A percentile compares a stretch with the other conserved stretches of the same genome.
These are phyloP conservation scores for Colletotrichum sidae DNA, from an alignment of 2,329 filamentous ascomycete genomes.

Conservation along the genomic window DNA sequence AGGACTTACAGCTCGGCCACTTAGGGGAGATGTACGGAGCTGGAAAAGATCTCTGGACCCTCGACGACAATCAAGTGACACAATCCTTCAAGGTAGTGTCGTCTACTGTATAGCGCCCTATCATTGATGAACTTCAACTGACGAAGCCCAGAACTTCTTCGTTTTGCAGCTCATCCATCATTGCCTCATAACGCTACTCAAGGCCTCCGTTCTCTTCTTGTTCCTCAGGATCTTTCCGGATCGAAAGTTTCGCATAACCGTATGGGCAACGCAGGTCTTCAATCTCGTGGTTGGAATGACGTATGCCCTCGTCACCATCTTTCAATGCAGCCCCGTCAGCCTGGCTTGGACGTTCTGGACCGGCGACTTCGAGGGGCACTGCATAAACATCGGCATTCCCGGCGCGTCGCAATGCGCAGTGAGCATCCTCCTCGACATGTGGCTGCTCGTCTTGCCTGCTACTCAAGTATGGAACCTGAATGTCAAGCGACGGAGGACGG, in stretches of 20 bases:
- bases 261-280: constrained; percentile 38
- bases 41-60: constrained; percentile 30
- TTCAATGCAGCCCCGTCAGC: constrained; percentile 34
- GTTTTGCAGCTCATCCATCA: not conserved
- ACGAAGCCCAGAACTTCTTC: not conserved
- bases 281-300: constrained; percentile 25
- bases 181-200: constrained; percentile 50
- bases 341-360: constrained; percentile 1
- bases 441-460: constrained; percentile 4
- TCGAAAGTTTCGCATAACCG: constrained; percentile 39
- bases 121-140: too few species aligned
- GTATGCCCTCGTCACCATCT: constrained; percentile 48
- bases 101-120: too few species aligned
- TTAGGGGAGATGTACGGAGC: not conserved
- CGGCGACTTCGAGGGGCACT: not conserved
- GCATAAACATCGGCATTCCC: not conserved
- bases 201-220: constrained; percentile 50
- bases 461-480: constrained; percentile 6
- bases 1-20: too few species aligned
- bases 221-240: constrained; percentile 51
- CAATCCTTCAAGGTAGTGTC: constrained; percentile 16
- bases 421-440: not conserved
- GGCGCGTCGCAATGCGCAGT: not conserved
- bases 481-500: not conserved
- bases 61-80: not conserved